Conservation (phyloP, 441 rosid species). For the Aquilaria agallochum region DNA sequence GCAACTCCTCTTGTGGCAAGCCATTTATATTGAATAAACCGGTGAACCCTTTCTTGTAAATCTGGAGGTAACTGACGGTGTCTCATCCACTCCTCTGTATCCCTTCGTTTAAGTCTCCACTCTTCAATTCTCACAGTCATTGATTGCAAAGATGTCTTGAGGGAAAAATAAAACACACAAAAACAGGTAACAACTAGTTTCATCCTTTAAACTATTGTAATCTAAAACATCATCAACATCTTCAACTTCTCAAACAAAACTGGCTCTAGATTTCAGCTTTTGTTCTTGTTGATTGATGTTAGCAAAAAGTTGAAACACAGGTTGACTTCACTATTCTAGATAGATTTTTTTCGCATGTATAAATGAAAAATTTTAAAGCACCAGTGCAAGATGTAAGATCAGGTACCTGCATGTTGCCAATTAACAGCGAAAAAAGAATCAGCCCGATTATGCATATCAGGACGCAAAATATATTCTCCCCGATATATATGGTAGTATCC, state of each 20-base stretch:
- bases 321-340: too few relatives aligned
- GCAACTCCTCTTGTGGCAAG: constrained; percentile 68
- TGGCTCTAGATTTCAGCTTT: not conserved
- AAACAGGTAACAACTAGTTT: not conserved
- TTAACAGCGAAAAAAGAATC: constrained; percentile 72
- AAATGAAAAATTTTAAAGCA: too few relatives aligned
- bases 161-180: constrained; percentile 9
- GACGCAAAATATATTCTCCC: constrained; percentile 71
- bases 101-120: constrained; percentile 63
- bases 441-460: constrained; percentile 67
- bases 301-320: not conserved
- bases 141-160: constrained; percentile 54
- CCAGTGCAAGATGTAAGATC: not conserved
- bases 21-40: constrained; percentile 66
- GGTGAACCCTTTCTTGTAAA: constrained; percentile 52
- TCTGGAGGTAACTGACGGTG: constrained; percentile 64
- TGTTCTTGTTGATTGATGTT: not conserved
- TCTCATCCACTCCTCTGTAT: constrained; percentile 79
- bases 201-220: too few relatives aligned
- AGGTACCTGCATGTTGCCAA: constrained; percentile 85
- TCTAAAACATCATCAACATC: too few relatives aligned
- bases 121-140: constrained; percentile 58
- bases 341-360: too few relatives aligned
- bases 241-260: too few relatives aligned
- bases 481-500: constrained; percentile 56